Evolutionary conservation across 164 flowering plant species (phyloP).

Genomic region (Pachysandra terminalis): DNA sequence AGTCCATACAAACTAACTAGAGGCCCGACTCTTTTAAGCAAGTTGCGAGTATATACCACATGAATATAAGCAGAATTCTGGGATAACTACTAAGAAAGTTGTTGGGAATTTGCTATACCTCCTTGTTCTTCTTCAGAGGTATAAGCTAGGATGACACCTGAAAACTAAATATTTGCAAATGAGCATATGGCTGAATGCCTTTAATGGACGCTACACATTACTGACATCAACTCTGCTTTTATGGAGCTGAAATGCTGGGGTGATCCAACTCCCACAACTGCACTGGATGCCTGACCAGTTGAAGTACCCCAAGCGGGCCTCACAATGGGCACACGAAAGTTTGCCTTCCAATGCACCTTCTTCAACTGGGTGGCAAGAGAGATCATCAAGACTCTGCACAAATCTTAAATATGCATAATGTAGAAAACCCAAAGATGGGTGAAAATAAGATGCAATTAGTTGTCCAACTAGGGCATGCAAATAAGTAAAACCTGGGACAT

Average conservation of each 20-base stretch:
- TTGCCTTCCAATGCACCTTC: slow-evolving; percentile 95
- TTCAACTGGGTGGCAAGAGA: slow-evolving; percentile 50
- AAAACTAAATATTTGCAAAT: neutral
- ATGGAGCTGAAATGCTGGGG: slow-evolving; percentile 97
- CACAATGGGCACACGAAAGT: slow-evolving; percentile 79
- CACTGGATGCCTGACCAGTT: slow-evolving; percentile 98
- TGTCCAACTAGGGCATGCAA: too few relatives aligned
- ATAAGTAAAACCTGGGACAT: too few relatives aligned
- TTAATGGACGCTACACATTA: slow-evolving; percentile 32
- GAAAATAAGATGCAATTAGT: too few relatives aligned
- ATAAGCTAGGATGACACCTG: neutral
- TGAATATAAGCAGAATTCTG: neutral
- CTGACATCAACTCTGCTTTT: slow-evolving; percentile 75
- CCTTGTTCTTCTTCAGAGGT: too few relatives aligned
- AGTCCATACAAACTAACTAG: neutral
- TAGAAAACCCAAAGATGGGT: too few relatives aligned
- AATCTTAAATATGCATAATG: too few relatives aligned
- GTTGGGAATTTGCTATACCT: neutral
- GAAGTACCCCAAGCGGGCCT: slow-evolving; percentile 88
- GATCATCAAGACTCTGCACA: neutral
- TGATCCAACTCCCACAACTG: slow-evolving; percentile 99
- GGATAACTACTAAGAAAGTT: neutral
- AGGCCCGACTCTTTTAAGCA: neutral
- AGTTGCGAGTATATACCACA: neutral
- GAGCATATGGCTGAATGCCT: neutral